Conservation (phyloP, 768 basidiomycete species). For the Strobilomyces echinocephalus region DNA sequence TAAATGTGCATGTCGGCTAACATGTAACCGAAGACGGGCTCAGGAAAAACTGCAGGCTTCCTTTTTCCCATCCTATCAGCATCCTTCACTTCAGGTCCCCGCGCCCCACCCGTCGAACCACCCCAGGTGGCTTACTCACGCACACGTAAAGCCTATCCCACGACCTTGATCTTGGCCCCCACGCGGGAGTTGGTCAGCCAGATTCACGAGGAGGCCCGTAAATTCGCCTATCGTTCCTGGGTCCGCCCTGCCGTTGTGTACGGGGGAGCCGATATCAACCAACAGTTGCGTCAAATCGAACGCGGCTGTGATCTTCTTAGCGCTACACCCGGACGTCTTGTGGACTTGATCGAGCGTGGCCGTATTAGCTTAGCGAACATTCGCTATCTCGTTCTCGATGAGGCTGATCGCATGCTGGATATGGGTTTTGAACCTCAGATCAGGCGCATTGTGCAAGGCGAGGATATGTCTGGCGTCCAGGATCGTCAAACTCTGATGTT, state of each 20-base stretch:
- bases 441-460: slow-evolving; percentile 93
- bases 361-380: slow-evolving; percentile 95
- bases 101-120: slow-evolving; percentile 54
- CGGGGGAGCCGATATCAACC: slow-evolving; percentile 96
- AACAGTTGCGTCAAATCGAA: slow-evolving; percentile 90
- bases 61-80: slow-evolving; percentile 98
- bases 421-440: slow-evolving; percentile 99
- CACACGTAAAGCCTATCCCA: slow-evolving; percentile 88
- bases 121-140: slow-evolving; percentile 52
- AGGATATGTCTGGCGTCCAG: slow-evolving; percentile 93
- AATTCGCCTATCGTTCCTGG: slow-evolving; percentile 99
- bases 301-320: slow-evolving; percentile 95
- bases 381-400: slow-evolving; percentile 96
- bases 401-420: slow-evolving; percentile 99
- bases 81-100: slow-evolving; percentile 80
- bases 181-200: slow-evolving; percentile 98
- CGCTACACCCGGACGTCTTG: slow-evolving; percentile 95
- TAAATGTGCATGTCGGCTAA: slow-evolving; percentile 15
- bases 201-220: slow-evolving; percentile 98
- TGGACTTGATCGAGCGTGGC: slow-evolving; percentile 97
- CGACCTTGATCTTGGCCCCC: slow-evolving; percentile 94
- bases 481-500: slow-evolving; percentile 99
- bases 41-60: slow-evolving; percentile 98
- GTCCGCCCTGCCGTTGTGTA: slow-evolving; percentile 98
- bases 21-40: slow-evolving; percentile 73